Percentiles rank a stretch among this genome's conserved stretches.
Conservation (phyloP, 805 yeast species). For the Cyberlindnera xishuangbannaensis region DNA sequence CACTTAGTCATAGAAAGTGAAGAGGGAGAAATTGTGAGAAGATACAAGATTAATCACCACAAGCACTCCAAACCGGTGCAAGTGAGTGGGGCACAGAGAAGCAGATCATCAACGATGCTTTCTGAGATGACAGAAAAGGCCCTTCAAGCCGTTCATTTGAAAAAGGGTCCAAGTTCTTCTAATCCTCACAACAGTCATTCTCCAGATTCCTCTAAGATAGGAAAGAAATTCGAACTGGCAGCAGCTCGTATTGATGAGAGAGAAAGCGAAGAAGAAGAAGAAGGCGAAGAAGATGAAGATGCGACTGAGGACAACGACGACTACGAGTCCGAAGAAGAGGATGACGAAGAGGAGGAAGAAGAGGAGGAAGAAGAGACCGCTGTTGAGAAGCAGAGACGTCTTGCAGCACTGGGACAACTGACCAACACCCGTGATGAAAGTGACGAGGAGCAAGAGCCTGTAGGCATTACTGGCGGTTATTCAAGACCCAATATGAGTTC, state of each 20-base stretch:
- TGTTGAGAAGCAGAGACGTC: conserved; percentile 19
- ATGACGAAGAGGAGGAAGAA: conserved; percentile 18
- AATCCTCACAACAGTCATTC: too few species aligned
- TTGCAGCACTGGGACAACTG: conserved; percentile 16
- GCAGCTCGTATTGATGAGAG: conserved; percentile 1
- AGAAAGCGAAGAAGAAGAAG: conserved; percentile 4
- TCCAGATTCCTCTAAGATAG: too few species aligned
- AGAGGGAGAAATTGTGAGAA: conserved; percentile 85
- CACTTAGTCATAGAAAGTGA: conserved; percentile 79
- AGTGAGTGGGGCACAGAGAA: conserved; percentile 9
- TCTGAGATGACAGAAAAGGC: conserved; percentile 31
- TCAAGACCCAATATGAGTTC: conserved; percentile 7
- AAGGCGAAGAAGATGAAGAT: conserved; percentile 2
- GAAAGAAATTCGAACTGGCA: too few species aligned
- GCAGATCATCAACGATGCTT: conserved; percentile 34
- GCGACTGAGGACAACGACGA: conserved; percentile 3
- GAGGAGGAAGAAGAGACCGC: conserved; percentile 19
- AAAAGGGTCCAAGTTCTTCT: too few species aligned
- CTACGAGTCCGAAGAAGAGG: conserved; percentile 22
- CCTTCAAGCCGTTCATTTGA: conserved; percentile 50
- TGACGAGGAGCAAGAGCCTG: conserved; percentile 29
- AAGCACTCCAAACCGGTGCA: conserved; percentile 1
- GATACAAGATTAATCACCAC: conserved; percentile 70
- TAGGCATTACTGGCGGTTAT: conserved; percentile 17
- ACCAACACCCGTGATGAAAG: conserved; percentile 22